Conservation (phyloP, 371 early-diverging fungal genomes). For the Circinella minor region DNA sequence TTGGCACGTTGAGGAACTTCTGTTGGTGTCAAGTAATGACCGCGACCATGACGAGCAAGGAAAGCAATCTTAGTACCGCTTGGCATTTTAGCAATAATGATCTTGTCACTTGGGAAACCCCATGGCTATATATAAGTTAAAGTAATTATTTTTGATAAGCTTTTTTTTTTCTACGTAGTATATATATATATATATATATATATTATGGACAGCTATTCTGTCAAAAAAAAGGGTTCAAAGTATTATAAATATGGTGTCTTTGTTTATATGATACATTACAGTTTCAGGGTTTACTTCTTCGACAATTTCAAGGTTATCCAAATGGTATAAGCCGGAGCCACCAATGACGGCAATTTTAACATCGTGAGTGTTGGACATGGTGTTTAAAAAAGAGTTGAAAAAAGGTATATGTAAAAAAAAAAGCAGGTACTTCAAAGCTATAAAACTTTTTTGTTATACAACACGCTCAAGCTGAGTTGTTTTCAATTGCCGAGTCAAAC, state of each 20-base stretch:
- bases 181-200: no score
- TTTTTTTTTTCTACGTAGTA: no score
- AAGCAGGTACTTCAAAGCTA: neutral
- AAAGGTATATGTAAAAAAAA: no score
- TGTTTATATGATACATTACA: constrained; percentile 38
- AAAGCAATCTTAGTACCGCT: constrained; percentile 89
- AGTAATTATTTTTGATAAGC: neutral
- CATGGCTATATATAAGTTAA: constrained; percentile 70
- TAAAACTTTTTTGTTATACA: neutral
- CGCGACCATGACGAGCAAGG: constrained; percentile 94
- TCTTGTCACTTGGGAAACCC: constrained; percentile 86
- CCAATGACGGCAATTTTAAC: constrained; percentile 93
- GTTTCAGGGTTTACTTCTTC: constrained; percentile 89
- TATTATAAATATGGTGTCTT: no score
- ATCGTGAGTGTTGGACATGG: constrained; percentile 35
- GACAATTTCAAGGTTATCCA: constrained; percentile 84
- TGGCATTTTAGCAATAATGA: constrained; percentile 72
- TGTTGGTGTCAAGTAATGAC: constrained; percentile 85
- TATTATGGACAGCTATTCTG: no score
- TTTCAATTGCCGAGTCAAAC: no score
- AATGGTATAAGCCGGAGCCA: constrained; percentile 93
- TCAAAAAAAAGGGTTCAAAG: no score
- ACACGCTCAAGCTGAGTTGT: no score
- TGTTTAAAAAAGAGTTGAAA: neutral
- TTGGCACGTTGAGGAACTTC: constrained; percentile 96